These are phyloP conservation scores for Myochromella boudieri DNA, from an alignment of 768 basidiomycete species.

Conservation along the genomic window DNA sequence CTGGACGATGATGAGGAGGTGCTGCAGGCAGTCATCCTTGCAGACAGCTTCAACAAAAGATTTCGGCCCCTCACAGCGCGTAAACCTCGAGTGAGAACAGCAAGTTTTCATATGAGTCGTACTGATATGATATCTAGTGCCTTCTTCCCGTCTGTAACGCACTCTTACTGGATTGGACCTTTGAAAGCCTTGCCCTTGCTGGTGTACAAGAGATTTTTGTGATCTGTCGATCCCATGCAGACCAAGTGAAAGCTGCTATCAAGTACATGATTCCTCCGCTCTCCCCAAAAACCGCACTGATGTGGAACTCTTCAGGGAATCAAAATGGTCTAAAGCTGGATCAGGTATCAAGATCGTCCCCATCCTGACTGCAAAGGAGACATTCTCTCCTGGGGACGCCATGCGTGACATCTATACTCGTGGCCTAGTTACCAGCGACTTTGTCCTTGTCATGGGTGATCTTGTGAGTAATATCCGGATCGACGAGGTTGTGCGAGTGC, in stretches of 20 bases:
- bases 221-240: constrained; percentile 88
- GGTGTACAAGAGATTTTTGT: constrained; percentile 97
- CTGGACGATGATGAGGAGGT: constrained; percentile 78
- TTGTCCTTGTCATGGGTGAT: constrained; percentile 89
- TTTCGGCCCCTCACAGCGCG: constrained; percentile 88
- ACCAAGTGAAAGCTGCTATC: constrained; percentile 82
- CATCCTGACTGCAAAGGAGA: constrained; percentile 83
- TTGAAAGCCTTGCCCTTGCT: constrained; percentile 91
- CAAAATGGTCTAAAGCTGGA: constrained; percentile 81
- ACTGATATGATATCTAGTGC: constrained; percentile 51
- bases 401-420: constrained; percentile 93
- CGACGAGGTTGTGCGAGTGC: constrained; percentile 83
- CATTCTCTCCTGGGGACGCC: constrained; percentile 87
- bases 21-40: constrained; percentile 92
- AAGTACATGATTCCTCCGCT: constrained; percentile 48
- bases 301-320: constrained; percentile 47
- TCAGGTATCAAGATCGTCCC: constrained; percentile 83
- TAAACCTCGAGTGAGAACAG: constrained; percentile 74
- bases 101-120: constrained; percentile 7
- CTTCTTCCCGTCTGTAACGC: constrained; percentile 93
- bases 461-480: constrained; percentile 92
- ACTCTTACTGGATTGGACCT: constrained; percentile 92
- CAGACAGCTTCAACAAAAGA: constrained; percentile 94
- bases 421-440: constrained; percentile 87
- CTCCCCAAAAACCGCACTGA: neutral